Evolutionary conservation across 768 basidiomycete species (phyloP), one percentile per base, ranked within the genome.

Genomic region (Termitomyces sp.): DNA sequence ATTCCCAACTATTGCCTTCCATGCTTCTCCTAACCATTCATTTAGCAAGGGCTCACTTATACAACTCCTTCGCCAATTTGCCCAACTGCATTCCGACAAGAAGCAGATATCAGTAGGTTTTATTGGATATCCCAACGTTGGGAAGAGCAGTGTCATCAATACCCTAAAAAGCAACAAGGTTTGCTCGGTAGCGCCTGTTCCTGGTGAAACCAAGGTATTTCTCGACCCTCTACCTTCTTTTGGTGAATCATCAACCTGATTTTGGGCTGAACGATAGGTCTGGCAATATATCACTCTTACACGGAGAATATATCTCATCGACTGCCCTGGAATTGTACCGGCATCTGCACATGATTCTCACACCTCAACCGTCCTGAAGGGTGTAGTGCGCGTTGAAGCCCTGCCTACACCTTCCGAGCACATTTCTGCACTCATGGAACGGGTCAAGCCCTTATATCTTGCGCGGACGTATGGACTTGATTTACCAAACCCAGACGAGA

Each of bases 281-380:
- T 99, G 97, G 97, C 96, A 99, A 81, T 99, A 99, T 74, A 98
- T 99, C 77, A 95, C 94, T 31, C 78, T 99, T 44, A 99, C 95
- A 60, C 85, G 89, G 62, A 84, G 91, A 55, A 99, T 99, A 70
- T 99, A 98, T 78, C 88, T 99, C 65, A 98, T 99, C 76, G 97
- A 99, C 75, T 99, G 97, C 70, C 97, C 97, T 31, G 97, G 97
- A 51, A 92, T 98, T 72, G 97, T 98, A 1, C 96, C 96, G 2
- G 88, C 94, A 18, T 95, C 94, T 24, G 90, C 93, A 2, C 81
- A 91, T 61, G 95, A 98, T 72, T 84, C 90, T 2, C 88, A 96
- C 68, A 93, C 93, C 0, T 84, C 86, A 16, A 97, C 88, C 4
- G 97, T 98, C 24, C 83, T 99, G 59, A 99, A 99, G 74, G 97